Conservation (phyloP, 2,329 filamentous ascomycete species). For the Alternaria triticina region DNA sequence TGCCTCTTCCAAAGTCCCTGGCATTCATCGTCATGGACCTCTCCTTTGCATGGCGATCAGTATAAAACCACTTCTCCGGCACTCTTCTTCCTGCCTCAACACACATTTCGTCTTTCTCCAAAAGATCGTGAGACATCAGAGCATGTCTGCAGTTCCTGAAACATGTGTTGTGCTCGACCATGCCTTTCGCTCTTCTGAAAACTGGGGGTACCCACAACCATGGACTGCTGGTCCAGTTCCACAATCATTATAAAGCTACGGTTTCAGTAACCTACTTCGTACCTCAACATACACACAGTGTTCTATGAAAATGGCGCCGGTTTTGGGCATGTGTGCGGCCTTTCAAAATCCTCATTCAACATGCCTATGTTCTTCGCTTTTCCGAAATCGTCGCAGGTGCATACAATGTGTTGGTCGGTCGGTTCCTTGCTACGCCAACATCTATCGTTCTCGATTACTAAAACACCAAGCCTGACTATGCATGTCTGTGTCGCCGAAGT, state of each 20-base stretch:
- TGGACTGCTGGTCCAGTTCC: background rate
- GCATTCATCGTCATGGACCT: no score
- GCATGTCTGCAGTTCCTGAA: background rate
- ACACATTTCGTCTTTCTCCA: background rate
- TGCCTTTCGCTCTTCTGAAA: background rate
- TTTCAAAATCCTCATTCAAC: fast-evolving
- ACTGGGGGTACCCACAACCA: background rate
- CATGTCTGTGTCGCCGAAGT: no score
- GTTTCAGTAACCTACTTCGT: background rate
- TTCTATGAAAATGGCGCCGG: background rate
- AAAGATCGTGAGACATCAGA: background rate
- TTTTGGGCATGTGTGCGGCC: background rate
- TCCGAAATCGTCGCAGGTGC: background rate
- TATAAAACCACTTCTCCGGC: background rate
- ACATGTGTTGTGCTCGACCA: background rate
- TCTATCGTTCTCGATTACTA: background rate
- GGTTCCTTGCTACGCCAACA: background rate
- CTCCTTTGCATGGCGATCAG: background rate
- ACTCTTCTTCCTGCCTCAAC: background rate
- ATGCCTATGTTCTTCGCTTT: background rate
- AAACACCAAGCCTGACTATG: fast-evolving
- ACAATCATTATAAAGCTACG: background rate
- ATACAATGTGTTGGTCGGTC: background rate
- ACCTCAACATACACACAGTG: background rate
- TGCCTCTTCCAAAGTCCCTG: no score